Conservation (phyloP, 2,329 filamentous ascomycete species). For the Hypocrella siamensis region DNA sequence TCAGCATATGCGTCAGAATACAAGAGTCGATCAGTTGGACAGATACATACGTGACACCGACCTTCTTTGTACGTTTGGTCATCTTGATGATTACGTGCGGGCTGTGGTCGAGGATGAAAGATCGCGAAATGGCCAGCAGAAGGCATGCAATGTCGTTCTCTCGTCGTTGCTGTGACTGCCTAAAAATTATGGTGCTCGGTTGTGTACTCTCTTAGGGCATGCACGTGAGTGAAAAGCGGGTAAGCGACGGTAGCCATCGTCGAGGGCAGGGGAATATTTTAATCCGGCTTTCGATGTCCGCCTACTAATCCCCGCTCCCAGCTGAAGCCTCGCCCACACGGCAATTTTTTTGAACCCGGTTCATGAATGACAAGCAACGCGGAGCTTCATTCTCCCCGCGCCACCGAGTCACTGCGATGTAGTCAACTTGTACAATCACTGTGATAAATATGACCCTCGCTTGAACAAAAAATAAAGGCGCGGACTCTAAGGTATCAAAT, state of each 20-base stretch:
- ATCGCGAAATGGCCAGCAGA: constrained; percentile 15
- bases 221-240: constrained; percentile 19
- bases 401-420: no score
- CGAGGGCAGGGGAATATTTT: neutral
- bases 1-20: constrained; percentile 12
- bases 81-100: constrained; percentile 47
- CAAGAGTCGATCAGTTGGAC: constrained; percentile 1
- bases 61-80: constrained; percentile 94
- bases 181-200: constrained; percentile 18
- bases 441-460: no score
- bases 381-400: no score
- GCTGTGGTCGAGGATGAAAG: constrained; percentile 17
- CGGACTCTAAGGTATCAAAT: no score
- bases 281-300: no score
- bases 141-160: constrained; percentile 15
- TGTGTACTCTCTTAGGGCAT: constrained; percentile 27
- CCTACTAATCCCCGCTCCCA: no score
- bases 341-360: no score
- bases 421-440: no score
- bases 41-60: constrained; percentile 63
- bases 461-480: no score
- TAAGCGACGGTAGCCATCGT: constrained; percentile 7
- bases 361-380: no score
- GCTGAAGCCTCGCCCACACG: no score
- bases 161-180: constrained; percentile 10